A percentile compares a stretch with the other conserved stretches of the same genome.
phyloP scores from a whole-genome alignment of 352 stramenopile species.

The Globisporangium barbulae region DNA sequence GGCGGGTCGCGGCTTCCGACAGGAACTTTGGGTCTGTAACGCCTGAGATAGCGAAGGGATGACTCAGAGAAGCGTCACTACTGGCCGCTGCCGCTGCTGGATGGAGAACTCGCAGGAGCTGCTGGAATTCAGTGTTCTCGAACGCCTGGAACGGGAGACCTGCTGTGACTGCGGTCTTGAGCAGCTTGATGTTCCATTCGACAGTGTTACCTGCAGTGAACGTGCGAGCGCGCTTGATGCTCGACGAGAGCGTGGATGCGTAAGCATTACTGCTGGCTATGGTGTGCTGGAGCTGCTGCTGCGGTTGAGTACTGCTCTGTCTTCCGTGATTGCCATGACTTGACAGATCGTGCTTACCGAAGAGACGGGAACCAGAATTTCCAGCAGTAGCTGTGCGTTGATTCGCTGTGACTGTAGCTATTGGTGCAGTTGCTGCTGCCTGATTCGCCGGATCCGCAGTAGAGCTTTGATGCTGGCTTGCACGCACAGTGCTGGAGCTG shows the following conservation, averaged over 20 bases:
- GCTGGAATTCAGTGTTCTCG: constrained; percentile 38
- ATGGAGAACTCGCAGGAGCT: constrained; percentile 31
- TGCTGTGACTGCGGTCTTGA: constrained; percentile 34
- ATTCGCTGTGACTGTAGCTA: not conserved
- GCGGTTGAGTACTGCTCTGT: not conserved
- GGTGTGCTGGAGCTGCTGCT: not conserved
- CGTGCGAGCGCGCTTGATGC: constrained; percentile 6
- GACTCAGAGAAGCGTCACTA: not conserved
- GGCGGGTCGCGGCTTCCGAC: constrained; percentile 26
- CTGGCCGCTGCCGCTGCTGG: constrained; percentile 5
- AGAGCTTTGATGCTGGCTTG: not conserved
- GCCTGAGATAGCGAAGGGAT: not conserved
- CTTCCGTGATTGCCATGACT: not conserved
- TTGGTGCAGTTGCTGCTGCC: not conserved
- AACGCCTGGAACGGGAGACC: constrained; percentile 38
- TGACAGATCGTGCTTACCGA: constrained; percentile 9
- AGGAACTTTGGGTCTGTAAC: constrained; percentile 37
- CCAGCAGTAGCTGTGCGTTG: not conserved
- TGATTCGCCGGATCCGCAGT: not conserved
- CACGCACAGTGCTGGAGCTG: not conserved
- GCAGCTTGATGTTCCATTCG: constrained; percentile 16
- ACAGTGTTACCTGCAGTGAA: not conserved
- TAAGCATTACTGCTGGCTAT: not conserved
- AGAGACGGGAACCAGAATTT: not conserved
- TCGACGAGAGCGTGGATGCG: not conserved